These are phyloP conservation scores for Zygosaccharomyces sapae DNA, from an alignment of 1,139 yeast genomes.

Conservation along the genomic window DNA sequence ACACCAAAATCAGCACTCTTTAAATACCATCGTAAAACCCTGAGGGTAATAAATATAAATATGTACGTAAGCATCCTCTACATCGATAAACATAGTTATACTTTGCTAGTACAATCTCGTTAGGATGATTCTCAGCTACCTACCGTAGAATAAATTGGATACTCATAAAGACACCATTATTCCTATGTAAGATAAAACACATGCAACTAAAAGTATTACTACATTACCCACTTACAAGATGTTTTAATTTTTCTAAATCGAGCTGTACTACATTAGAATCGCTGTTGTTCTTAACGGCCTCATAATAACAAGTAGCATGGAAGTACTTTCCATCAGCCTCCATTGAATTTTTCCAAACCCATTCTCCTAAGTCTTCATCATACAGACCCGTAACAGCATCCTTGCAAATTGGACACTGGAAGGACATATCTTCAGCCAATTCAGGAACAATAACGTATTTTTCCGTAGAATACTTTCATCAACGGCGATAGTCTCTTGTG, in stretches of 20 bases:
- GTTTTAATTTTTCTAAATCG: constrained; percentile 26
- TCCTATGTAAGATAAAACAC: not conserved
- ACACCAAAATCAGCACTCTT: too few species aligned
- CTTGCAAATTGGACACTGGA: constrained; percentile 81
- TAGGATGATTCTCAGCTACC: too few species aligned
- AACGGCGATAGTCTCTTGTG: constrained; percentile 12
- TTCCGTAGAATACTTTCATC: constrained; percentile 20
- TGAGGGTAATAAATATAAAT: too few species aligned
- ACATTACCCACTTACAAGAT: constrained; percentile 12
- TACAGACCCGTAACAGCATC: constrained; percentile 76
- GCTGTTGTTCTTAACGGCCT: constrained; percentile 48
- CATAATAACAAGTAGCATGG: constrained; percentile 79
- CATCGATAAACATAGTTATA: too few species aligned
- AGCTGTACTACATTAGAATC: constrained; percentile 16
- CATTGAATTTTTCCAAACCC: constrained; percentile 90
- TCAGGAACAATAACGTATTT: constrained; percentile 64
- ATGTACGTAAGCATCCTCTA: too few species aligned
- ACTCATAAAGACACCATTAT: too few species aligned
- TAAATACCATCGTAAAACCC: too few species aligned
- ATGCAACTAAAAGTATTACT: not conserved
- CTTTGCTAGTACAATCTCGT: too few species aligned
- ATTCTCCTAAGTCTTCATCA: constrained; percentile 87
- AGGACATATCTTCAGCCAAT: constrained; percentile 60
- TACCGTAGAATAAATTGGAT: too few species aligned
- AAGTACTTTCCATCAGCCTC: constrained; percentile 65